These are phyloP conservation scores for Auricularia sp. DNA, from an alignment of 768 basidiomycete species.

Conservation along the genomic window DNA sequence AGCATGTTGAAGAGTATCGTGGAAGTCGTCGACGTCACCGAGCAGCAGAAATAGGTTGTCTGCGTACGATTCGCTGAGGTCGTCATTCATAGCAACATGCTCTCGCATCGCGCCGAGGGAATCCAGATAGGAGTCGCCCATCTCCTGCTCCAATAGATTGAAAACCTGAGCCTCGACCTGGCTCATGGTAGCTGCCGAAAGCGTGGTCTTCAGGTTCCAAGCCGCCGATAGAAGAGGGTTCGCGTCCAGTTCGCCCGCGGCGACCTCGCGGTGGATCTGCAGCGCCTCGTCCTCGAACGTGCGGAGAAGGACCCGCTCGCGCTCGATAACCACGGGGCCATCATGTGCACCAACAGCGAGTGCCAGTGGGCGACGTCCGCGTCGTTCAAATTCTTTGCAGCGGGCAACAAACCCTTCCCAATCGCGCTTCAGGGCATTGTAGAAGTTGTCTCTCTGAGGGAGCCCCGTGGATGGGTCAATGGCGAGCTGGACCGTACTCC, in stretches of 20 bases:
- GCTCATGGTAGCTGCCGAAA: conserved; percentile 49
- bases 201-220: conserved; percentile 50
- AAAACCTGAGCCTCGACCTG: conserved; percentile 48
- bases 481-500: conserved; percentile 68
- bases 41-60: conserved; percentile 22
- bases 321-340: conserved; percentile 53
- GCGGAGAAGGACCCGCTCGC: conserved; percentile 62
- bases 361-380: conserved; percentile 68
- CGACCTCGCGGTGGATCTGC: conserved; percentile 40
- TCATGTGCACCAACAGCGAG: conserved; percentile 37
- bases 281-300: conserved; percentile 61
- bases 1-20: conserved; percentile 41
- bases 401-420: conserved; percentile 95
- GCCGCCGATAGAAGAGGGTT: conserved; percentile 49
- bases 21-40: conserved; percentile 36
- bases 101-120: conserved; percentile 12
- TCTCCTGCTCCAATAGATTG: conserved; percentile 65
- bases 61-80: conserved; percentile 47
- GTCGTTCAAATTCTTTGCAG: conserved; percentile 82
- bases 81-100: conserved; percentile 25
- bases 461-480: conserved; percentile 72
- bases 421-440: conserved; percentile 77
- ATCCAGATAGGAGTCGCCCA: conserved; percentile 66
- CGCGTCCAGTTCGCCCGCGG: conserved; percentile 16
- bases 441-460: conserved; percentile 65